Conservation (phyloP, 441 rosid genomes). For the Jatropha multifida region DNA sequence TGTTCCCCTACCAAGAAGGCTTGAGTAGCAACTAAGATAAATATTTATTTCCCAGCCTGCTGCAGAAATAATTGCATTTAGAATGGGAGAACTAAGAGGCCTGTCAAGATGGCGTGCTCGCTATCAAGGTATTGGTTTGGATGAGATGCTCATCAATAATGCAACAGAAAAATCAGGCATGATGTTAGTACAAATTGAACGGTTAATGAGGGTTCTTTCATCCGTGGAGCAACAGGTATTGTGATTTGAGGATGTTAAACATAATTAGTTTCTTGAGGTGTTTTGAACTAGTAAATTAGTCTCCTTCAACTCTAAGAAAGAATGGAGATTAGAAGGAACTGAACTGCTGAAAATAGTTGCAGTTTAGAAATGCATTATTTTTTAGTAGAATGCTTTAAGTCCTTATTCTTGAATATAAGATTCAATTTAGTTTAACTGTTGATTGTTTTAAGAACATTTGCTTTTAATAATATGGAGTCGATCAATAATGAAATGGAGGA, state of each 20-base stretch:
- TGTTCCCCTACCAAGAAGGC: slow-evolving; percentile 24
- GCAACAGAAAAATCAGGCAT: slow-evolving; percentile 84
- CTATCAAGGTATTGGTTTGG: slow-evolving; percentile 77
- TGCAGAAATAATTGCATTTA: slow-evolving; percentile 90
- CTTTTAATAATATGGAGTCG: neutral
- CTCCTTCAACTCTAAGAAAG: neutral
- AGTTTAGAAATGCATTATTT: neutral
- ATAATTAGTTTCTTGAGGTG: neutral
- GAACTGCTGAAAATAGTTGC: slow-evolving; percentile 7
- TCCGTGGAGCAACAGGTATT: slow-evolving; percentile 87
- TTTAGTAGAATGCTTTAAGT: neutral
- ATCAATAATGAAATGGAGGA: neutral
- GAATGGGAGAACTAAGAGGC: slow-evolving; percentile 94
- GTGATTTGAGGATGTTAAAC: slow-evolving; percentile 23
- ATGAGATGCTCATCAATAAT: slow-evolving; percentile 60
- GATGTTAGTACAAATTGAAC: slow-evolving; percentile 79
- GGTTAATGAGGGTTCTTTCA: slow-evolving; percentile 78
- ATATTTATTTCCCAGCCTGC: slow-evolving; percentile 73
- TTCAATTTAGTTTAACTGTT: neutral
- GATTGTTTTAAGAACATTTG: neutral
- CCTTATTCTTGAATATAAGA: slow-evolving; percentile 8
- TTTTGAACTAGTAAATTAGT: neutral
- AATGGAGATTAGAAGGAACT: neutral
- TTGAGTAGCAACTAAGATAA: slow-evolving; percentile 37
- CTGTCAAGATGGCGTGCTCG: slow-evolving; percentile 95